A percentile compares a stretch with the other conserved stretches of the same genome.
phyloP scores from a whole-genome alignment of 2,329 filamentous ascomycete species.

The Akanthomyces lecanii region DNA sequence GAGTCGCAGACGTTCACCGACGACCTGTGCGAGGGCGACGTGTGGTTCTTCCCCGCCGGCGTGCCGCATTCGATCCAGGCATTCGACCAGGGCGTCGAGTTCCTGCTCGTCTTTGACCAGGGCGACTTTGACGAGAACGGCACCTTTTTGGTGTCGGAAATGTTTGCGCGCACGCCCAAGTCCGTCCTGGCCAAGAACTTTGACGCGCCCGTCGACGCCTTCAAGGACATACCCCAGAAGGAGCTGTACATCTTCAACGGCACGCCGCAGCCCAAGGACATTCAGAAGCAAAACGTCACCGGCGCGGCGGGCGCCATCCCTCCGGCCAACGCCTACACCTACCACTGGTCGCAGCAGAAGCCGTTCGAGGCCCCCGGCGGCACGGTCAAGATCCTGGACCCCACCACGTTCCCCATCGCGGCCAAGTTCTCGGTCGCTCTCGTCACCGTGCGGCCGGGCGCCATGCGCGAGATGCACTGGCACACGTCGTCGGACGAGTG shows the following conservation, averaged over 20 bases:
- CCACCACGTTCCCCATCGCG: conserved; percentile 53
- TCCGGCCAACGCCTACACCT: conserved; percentile 40
- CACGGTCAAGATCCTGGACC: conserved; percentile 56
- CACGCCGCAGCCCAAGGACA: conserved; percentile 41
- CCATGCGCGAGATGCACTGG: conserved; percentile 63
- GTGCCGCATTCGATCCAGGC: conserved; percentile 51
- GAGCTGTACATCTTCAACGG: conserved; percentile 53
- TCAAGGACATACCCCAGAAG: conserved; percentile 43
- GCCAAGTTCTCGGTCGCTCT: conserved; percentile 51
- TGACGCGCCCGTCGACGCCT: conserved; percentile 41
- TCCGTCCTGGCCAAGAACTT: conserved; percentile 55
- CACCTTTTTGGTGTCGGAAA: conserved; percentile 54
- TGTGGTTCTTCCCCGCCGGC: conserved; percentile 51
- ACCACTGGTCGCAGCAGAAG: conserved; percentile 48
- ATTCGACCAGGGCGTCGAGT: conserved; percentile 52
- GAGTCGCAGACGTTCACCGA: conserved; percentile 46
- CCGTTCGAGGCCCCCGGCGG: conserved; percentile 51
- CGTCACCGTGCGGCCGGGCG: conserved; percentile 56
- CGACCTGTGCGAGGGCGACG: conserved; percentile 46
- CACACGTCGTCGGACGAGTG: conserved; percentile 58
- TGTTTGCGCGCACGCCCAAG: conserved; percentile 47
- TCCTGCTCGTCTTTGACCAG: conserved; percentile 57
- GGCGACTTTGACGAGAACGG: conserved; percentile 56
- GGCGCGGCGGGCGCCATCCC: conserved; percentile 40
- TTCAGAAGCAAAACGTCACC: conserved; percentile 44